Conservation (phyloP, 2,329 filamentous ascomycete species). For the Colletotrichum caudatum region DNA sequence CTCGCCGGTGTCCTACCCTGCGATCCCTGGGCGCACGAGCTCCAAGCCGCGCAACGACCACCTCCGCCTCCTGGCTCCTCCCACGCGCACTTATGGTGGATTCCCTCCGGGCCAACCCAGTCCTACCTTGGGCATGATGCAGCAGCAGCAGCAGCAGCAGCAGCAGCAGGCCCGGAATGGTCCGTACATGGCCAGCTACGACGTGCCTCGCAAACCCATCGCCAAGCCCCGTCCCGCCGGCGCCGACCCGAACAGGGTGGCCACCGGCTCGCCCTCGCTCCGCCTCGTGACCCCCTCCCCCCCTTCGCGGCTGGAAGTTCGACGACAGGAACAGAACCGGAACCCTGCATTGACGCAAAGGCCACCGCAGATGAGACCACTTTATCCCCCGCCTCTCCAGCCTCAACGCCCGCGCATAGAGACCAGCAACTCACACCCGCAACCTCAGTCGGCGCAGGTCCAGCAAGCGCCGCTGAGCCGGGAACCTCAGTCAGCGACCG, state of each 20-base stretch:
- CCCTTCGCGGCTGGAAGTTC: slow-evolving; percentile 25
- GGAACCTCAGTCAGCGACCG: slow-evolving; percentile 33
- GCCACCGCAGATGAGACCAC: slow-evolving; percentile 36
- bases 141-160: slow-evolving; percentile 42
- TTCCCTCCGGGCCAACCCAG: slow-evolving; percentile 56
- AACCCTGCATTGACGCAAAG: slow-evolving; percentile 15
- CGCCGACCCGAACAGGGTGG: slow-evolving; percentile 26
- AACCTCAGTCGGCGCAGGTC: slow-evolving; percentile 25
- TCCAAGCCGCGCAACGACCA: slow-evolving; percentile 43
- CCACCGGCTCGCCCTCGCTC: slow-evolving; percentile 51
- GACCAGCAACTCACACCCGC: slow-evolving; percentile 28
- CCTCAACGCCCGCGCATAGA: slow-evolving; percentile 32
- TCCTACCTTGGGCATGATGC: slow-evolving; percentile 55
- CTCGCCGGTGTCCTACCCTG: slow-evolving; percentile 51
- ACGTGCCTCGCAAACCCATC: slow-evolving; percentile 36
- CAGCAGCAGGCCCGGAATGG: slow-evolving; percentile 34
- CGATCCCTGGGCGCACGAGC: slow-evolving; percentile 45
- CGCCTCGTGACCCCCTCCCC: slow-evolving; percentile 53
- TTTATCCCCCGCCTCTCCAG: slow-evolving; percentile 35
- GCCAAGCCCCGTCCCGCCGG: slow-evolving; percentile 19
- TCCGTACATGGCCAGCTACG: slow-evolving; percentile 41
- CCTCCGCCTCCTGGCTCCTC: slow-evolving; percentile 50
- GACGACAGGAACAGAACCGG: slow-evolving; percentile 20
- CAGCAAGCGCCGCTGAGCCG: slow-evolving; percentile 24
- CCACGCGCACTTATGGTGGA: slow-evolving; percentile 49